A percentile compares a stretch with the other conserved stretches of the same genome.
These are phyloP conservation scores for Syzygium aqueum DNA, from an alignment of 345 rosid species.

Conservation along the genomic window DNA sequence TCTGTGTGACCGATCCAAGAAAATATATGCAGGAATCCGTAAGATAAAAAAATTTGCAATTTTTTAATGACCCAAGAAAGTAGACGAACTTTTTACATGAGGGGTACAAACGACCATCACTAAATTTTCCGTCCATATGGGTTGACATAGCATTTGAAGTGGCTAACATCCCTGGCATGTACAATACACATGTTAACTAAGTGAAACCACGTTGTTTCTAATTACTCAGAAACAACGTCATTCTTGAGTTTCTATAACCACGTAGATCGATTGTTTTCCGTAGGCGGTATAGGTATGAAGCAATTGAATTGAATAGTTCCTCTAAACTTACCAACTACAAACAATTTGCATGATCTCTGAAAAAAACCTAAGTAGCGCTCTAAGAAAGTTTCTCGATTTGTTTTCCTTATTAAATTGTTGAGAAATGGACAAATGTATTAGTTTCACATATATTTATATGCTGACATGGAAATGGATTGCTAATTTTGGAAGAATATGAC, in stretches of 20 bases:
- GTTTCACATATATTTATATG: no score
- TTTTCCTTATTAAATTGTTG: no score
- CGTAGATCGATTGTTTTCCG: no score
- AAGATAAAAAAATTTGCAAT: not conserved
- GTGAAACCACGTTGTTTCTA: not conserved
- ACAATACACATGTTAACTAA: not conserved
- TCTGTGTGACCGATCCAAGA: not conserved
- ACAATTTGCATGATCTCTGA: no score
- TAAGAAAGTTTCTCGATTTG: no score
- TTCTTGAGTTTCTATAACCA: not conserved
- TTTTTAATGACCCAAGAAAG: not conserved
- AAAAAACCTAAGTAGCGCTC: no score
- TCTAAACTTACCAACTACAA: no score
- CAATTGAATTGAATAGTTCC: no score
- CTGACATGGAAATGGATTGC: no score
- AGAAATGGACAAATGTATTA: no score
- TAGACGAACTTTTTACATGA: not conserved
- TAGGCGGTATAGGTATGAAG: no score
- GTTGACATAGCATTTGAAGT: not conserved
- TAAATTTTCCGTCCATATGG: not conserved
- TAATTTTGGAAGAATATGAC: no score
- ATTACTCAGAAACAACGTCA: not conserved
- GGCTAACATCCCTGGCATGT: not conserved
- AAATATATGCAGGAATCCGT: not conserved
- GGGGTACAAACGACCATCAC: not conserved